Conservation (phyloP, 2,329 filamentous ascomycete species). For the Cryphonectria carpinicola region DNA sequence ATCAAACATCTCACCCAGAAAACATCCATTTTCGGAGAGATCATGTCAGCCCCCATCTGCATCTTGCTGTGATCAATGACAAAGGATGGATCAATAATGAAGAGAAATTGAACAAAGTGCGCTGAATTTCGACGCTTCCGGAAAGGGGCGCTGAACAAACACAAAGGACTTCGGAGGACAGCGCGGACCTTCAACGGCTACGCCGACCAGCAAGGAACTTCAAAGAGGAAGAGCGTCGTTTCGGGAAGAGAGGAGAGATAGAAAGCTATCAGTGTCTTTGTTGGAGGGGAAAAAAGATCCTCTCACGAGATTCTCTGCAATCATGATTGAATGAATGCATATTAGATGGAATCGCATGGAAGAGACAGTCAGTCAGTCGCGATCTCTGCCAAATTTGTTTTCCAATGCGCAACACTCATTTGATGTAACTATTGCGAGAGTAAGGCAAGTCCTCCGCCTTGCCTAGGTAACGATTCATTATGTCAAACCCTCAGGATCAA, state of each 20-base stretch:
- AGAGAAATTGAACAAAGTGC: constrained; percentile 1
- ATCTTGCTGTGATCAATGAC: neutral
- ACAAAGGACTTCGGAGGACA: constrained; percentile 18
- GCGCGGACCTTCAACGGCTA: neutral
- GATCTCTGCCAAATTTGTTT: neutral
- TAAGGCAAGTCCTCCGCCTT: neutral
- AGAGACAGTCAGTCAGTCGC: neutral
- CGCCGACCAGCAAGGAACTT: neutral
- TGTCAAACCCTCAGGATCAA: neutral
- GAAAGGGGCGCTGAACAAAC: constrained; percentile 3
- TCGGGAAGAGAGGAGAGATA: neutral
- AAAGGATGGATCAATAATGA: neutral
- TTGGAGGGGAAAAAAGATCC: neutral
- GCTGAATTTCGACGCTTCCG: constrained; percentile 24
- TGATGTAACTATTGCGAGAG: neutral
- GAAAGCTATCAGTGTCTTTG: constrained; percentile 15
- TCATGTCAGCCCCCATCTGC: neutral
- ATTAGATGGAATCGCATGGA: neutral
- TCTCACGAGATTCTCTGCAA: neutral
- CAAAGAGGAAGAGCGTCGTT: constrained; percentile 8
- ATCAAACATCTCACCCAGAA: neutral
- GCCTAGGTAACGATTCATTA: neutral
- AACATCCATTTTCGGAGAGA: constrained; percentile 11
- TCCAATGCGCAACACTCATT: neutral
- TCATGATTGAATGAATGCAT: constrained; percentile 16